Evolutionary conservation across 768 basidiomycete genomes (phyloP).

Genomic region (Tylopilus rubrobrunneus): DNA sequence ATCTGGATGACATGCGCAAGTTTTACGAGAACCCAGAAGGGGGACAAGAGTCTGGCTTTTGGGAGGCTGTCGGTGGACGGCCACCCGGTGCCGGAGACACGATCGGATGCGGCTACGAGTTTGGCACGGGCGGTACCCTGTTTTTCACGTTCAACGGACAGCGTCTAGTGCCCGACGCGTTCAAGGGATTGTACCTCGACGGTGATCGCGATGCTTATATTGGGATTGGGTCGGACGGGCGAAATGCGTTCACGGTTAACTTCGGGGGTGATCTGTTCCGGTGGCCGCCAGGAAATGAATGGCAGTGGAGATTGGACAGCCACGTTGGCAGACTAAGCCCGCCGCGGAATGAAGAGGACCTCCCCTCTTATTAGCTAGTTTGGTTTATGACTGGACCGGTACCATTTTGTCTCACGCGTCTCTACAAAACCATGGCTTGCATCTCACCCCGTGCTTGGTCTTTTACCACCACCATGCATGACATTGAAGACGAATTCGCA

Average conservation of each 20-base stretch:
- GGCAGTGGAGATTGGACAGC: constrained; percentile 61
- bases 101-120: constrained; percentile 64
- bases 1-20: constrained; percentile 69
- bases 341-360: constrained; percentile 32
- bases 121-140: constrained; percentile 39
- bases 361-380: constrained; percentile 29
- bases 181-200: constrained; percentile 49
- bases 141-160: constrained; percentile 59
- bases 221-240: constrained; percentile 46
- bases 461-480: constrained; percentile 31
- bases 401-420: background rate
- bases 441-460: constrained; percentile 48
- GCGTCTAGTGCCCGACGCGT: constrained; percentile 45
- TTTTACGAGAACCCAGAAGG: constrained; percentile 69
- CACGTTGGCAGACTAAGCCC: constrained; percentile 48
- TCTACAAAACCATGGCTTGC: constrained; percentile 32
- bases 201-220: constrained; percentile 55
- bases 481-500: constrained; percentile 27
- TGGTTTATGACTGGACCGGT: background rate
- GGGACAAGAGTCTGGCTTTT: constrained; percentile 49
- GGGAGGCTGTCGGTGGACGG: constrained; percentile 23
- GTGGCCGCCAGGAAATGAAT: constrained; percentile 65
- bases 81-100: constrained; percentile 43
- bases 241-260: constrained; percentile 52
- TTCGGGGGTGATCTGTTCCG: constrained; percentile 58